These are phyloP conservation scores for Fusarium sp. DNA, from an alignment of 2,329 filamentous ascomycete species.

Conservation along the genomic window DNA sequence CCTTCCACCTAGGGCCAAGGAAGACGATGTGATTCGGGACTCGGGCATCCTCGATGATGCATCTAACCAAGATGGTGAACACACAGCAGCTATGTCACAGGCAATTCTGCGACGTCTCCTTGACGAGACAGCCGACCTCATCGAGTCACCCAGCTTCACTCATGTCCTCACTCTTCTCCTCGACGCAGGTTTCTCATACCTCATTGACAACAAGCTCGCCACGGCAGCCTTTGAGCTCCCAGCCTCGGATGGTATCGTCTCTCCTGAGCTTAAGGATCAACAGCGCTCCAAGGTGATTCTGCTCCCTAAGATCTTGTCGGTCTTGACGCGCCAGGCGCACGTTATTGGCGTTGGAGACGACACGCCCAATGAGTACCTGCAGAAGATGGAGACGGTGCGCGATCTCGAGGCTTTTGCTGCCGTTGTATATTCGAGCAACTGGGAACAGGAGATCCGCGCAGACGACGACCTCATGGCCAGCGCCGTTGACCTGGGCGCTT, in stretches of 20 bases:
- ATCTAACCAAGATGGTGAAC: constrained; percentile 49
- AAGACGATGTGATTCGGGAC: constrained; percentile 87
- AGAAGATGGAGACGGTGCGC: constrained; percentile 81
- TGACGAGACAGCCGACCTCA: constrained; percentile 95
- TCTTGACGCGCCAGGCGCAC: constrained; percentile 92
- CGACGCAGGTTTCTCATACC: constrained; percentile 86
- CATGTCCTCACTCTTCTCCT: constrained; percentile 89
- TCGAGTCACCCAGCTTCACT: constrained; percentile 92
- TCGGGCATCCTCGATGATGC: constrained; percentile 80
- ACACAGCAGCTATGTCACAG: constrained; percentile 61
- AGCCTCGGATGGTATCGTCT: constrained; percentile 52
- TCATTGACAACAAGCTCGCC: constrained; percentile 87
- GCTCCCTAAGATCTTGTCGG: constrained; percentile 89
- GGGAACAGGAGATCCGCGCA: constrained; percentile 73
- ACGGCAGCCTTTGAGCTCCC: constrained; percentile 79
- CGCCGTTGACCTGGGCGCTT: constrained; percentile 54
- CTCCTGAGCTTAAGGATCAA: constrained; percentile 68
- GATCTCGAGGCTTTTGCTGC: constrained; percentile 89
- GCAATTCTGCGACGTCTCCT: constrained; percentile 83
- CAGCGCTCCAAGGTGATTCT: constrained; percentile 73
- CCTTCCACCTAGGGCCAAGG: constrained; percentile 83
- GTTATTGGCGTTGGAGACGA: constrained; percentile 90
- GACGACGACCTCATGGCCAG: constrained; percentile 62
- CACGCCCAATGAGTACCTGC: constrained; percentile 78
- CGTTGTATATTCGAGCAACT: constrained; percentile 90